phyloP scores from a whole-genome alignment of 768 basidiomycete species.

The Lepiota brunneoincarnata region DNA sequence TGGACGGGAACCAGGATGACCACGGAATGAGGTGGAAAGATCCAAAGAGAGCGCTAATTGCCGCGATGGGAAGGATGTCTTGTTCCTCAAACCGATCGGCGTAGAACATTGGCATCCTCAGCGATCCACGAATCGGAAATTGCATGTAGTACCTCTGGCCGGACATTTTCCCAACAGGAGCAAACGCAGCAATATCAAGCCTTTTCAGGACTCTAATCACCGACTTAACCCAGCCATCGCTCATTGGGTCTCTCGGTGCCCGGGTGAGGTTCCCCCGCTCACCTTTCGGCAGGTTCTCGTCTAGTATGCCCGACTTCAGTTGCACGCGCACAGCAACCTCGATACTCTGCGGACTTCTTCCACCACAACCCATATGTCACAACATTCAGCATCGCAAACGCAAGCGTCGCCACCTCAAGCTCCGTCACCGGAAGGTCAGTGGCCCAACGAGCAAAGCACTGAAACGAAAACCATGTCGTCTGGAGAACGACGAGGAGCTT shows the following conservation, averaged over 20 bases:
- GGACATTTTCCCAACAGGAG: too few relatives aligned
- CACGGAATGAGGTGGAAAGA: background rate
- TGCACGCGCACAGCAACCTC: background rate
- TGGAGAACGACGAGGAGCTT: conserved; percentile 22
- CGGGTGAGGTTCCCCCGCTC: too few relatives aligned
- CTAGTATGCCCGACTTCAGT: too few relatives aligned
- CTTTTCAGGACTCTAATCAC: too few relatives aligned
- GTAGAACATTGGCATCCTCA: background rate
- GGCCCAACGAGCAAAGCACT: background rate
- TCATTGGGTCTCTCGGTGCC: too few relatives aligned
- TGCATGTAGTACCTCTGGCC: too few relatives aligned
- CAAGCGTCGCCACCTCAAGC: conserved; percentile 2
- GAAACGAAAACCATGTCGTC: conserved; percentile 19
- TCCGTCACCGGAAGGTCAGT: background rate
- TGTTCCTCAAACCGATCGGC: background rate
- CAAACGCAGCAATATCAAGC: too few relatives aligned
- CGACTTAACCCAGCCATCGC: too few relatives aligned
- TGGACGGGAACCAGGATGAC: background rate
- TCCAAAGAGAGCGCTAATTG: background rate
- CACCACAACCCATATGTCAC: conserved; percentile 8
- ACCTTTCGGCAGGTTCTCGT: too few relatives aligned
- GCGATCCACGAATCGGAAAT: background rate
- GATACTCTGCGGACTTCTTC: conserved; percentile 3
- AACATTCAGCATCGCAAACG: conserved; percentile 5
- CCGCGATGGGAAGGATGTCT: background rate